Percentiles rank a stretch among this genome's conserved stretches.
These are phyloP conservation scores for Dipodascopsis uninucleata DNA, from an alignment of 805 yeast species.

Conservation along the genomic window DNA sequence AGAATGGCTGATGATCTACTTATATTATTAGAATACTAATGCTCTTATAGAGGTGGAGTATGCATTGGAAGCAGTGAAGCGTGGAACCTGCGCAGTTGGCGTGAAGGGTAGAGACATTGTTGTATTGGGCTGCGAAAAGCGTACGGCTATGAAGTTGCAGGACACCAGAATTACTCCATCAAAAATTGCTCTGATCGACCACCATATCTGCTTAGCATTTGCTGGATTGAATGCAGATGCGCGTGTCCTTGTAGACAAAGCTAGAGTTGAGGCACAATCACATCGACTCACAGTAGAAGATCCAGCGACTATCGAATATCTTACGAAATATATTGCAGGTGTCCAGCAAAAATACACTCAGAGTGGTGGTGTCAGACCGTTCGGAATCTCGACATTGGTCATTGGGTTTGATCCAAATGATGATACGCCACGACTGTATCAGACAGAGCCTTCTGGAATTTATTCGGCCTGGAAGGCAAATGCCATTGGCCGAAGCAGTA, in stretches of 20 bases:
- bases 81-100: constrained; percentile 98
- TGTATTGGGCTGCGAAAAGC: constrained; percentile 93
- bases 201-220: constrained; percentile 86
- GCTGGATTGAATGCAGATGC: constrained; percentile 99
- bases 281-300: constrained; percentile 92
- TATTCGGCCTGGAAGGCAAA: constrained; percentile 98
- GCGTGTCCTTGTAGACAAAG: constrained; percentile 87
- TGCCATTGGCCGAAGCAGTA: constrained; percentile 91
- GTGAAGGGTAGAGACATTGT: constrained; percentile 86
- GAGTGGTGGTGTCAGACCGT: constrained; percentile 97
- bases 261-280: constrained; percentile 94
- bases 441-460: constrained; percentile 97
- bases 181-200: constrained; percentile 86
- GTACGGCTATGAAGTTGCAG: constrained; percentile 91
- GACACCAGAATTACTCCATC: constrained; percentile 96
- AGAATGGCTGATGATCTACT: not conserved
- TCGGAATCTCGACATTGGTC: constrained; percentile 90
- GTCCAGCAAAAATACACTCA: constrained; percentile 96
- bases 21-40: constrained; percentile 34
- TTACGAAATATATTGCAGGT: constrained; percentile 95
- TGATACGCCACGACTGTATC: constrained; percentile 74
- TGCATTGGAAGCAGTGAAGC: constrained; percentile 94
- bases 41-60: constrained; percentile 74
- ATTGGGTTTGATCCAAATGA: constrained; percentile 94
- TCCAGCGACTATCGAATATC: constrained; percentile 83